Evolutionary conservation across 2,329 filamentous ascomycete species (phyloP), one percentile per base, ranked within the genome.

Genomic region (Aspergillus floridensis): DNA sequence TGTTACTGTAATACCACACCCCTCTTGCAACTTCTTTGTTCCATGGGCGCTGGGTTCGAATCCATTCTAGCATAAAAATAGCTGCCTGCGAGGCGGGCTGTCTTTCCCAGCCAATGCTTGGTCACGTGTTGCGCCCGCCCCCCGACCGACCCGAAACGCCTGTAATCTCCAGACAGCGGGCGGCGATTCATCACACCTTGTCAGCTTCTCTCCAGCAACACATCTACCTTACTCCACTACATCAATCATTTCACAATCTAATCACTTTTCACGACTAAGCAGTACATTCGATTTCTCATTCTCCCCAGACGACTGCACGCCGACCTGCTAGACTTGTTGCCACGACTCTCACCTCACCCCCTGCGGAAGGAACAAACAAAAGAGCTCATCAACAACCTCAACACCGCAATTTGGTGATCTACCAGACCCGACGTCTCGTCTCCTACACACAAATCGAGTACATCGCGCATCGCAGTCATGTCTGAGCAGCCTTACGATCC

Each of bases 401-500:
- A 50, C 63, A 48, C 58, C 57, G 56, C 59, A 54, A 51, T 61
- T 61, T 64, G 61, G 61, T 63, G 59, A 65, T 61, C 57, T 53
- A 60, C 63, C 49, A 60, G 53, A 53, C 58, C 58, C 57, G 57
- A 58, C 65, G 44, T 65, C 57, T 51, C 46, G 29, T 58, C n/a
- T 19, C 19, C 26, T 48, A 22, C 51, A 32, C 29, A n/a, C 26
- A 56, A 52, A 35, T 59, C 62, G 49, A 66, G 57, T 59, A 38
- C 64, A 31, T 52, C 49, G 44, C 59, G 60, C 12, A 61, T 56
- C 47, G 50, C 62, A 69, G 77, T 70, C 70, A 86, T 86, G 84
- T 81, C 82, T 75, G 81, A 86, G 72, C 80, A 82, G 70, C 91
- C 91, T 68, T 96, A 96, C 79, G 91, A 96, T 79, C 91, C 91